These are phyloP conservation scores for Bolboschoenus planiculmis DNA, from an alignment of 176 grass and related monocot genomes.

Conservation along the genomic window DNA sequence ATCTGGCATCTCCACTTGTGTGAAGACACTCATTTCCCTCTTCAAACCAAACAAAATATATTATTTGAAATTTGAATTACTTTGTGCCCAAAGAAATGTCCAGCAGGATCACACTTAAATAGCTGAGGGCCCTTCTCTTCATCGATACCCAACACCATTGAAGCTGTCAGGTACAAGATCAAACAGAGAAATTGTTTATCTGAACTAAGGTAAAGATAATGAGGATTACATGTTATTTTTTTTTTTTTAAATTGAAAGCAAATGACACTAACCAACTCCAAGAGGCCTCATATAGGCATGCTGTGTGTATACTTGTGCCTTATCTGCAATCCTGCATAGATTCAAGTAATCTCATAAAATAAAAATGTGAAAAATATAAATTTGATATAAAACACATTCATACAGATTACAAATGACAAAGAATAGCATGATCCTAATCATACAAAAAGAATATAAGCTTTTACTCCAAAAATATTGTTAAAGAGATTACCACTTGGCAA, in stretches of 20 bases:
- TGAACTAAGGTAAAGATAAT: not conserved
- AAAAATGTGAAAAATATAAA: conserved; percentile 24
- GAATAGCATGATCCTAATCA: not conserved
- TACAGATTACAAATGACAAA: not conserved
- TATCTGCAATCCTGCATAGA: conserved; percentile 81
- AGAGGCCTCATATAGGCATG: conserved; percentile 99
- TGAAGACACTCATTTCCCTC: not conserved
- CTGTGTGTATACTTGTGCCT: conserved; percentile 97
- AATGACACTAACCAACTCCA: conserved; percentile 70
- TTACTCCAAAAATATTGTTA: not conserved
- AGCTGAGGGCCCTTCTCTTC: conserved; percentile 97
- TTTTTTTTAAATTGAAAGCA: not conserved
- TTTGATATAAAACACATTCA: not conserved
- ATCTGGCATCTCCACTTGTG: not conserved
- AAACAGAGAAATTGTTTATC: conserved; percentile 5
- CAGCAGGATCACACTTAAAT: conserved; percentile 96
- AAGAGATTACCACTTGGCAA: conserved; percentile 68
- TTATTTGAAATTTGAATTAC: conserved; percentile 22
- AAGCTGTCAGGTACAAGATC: conserved; percentile 38
- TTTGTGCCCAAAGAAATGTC: conserved; percentile 97
- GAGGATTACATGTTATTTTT: not conserved
- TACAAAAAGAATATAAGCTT: not conserved
- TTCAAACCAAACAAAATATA: not conserved
- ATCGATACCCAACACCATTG: conserved; percentile 91
- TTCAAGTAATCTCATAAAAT: conserved; percentile 7